These are phyloP conservation scores for Myriosclerotinia scirpicola DNA, from an alignment of 2,329 filamentous ascomycete genomes.

Conservation along the genomic window DNA sequence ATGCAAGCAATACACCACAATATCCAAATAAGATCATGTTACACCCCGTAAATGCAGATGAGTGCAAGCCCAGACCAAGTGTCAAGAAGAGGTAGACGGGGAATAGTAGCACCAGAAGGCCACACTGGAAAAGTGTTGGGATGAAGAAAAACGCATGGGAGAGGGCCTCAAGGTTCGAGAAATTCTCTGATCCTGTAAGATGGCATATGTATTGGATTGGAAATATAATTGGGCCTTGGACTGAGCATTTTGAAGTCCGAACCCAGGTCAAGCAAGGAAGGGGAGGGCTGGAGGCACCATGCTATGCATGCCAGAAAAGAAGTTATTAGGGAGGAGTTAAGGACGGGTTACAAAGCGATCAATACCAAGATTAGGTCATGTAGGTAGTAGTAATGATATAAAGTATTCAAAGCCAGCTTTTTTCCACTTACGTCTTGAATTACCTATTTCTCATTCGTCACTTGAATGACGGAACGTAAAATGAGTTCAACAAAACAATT, in stretches of 20 bases:
- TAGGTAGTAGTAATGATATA: slow-evolving; percentile 17
- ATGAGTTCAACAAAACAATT: neutral
- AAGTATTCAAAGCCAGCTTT: slow-evolving; percentile 2
- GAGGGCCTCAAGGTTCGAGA: neutral
- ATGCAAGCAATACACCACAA: slow-evolving; percentile 74
- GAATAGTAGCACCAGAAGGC: neutral
- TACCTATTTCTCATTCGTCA: too few species aligned
- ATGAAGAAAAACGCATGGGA: slow-evolving; percentile 8
- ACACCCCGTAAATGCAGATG: slow-evolving; percentile 69
- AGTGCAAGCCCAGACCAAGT: slow-evolving; percentile 54
- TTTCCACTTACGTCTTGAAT: neutral
- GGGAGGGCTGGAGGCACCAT: neutral
- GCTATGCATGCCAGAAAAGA: slow-evolving; percentile 8
- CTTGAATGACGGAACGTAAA: neutral
- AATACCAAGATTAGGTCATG: slow-evolving; percentile 20
- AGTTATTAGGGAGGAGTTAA: slow-evolving; percentile 13
- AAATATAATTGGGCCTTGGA: slow-evolving; percentile 1
- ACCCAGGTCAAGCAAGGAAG: neutral
- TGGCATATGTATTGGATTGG: neutral
- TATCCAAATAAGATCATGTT: slow-evolving; percentile 82
- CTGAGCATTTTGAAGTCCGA: neutral
- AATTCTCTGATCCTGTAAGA: neutral
- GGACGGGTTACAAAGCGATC: slow-evolving; percentile 20
- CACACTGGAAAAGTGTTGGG: neutral
- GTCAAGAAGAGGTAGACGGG: slow-evolving; percentile 42